Conservation (phyloP, 306 rosid species). For the Citrullus colocynthis region DNA sequence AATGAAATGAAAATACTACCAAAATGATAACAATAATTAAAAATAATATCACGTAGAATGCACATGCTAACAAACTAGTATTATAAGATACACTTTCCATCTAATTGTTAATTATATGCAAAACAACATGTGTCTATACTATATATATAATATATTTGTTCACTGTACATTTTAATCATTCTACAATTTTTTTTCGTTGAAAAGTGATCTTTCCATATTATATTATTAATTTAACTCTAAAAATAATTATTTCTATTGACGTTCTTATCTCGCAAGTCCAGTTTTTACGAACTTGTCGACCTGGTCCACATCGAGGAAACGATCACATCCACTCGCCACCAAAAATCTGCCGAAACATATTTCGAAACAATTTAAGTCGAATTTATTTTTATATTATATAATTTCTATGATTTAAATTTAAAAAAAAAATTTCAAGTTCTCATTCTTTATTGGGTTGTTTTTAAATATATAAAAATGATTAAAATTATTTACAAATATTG, state of each 20-base stretch:
- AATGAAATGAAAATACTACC: too few relatives aligned
- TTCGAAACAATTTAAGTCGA: background rate
- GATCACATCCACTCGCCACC: slow-evolving; percentile 36
- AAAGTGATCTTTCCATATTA: background rate
- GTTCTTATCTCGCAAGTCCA: slow-evolving; percentile 9
- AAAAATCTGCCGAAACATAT: slow-evolving; percentile 34
- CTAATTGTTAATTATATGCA: background rate
- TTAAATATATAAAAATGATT: too few relatives aligned
- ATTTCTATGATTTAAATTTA: too few relatives aligned
- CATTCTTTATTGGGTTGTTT: too few relatives aligned
- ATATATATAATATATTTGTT: background rate
- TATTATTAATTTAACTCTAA: background rate
- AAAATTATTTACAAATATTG: too few relatives aligned
- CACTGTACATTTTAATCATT: background rate
- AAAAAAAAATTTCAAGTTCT: too few relatives aligned
- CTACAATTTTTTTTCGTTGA: too few relatives aligned
- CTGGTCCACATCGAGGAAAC: slow-evolving; percentile 42
- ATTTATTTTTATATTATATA: too few relatives aligned
- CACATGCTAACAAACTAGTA: too few relatives aligned
- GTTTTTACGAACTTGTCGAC: slow-evolving; percentile 29
- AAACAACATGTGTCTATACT: background rate
- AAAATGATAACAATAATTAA: too few relatives aligned
- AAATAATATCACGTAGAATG: too few relatives aligned
- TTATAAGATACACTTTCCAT: background rate
- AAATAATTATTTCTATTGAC: background rate